Percentiles rank a stretch among this genome's conserved stretches.
These are phyloP conservation scores for Salicornia ramosissima DNA, from an alignment of 148 eudicot species.

Conservation along the genomic window DNA sequence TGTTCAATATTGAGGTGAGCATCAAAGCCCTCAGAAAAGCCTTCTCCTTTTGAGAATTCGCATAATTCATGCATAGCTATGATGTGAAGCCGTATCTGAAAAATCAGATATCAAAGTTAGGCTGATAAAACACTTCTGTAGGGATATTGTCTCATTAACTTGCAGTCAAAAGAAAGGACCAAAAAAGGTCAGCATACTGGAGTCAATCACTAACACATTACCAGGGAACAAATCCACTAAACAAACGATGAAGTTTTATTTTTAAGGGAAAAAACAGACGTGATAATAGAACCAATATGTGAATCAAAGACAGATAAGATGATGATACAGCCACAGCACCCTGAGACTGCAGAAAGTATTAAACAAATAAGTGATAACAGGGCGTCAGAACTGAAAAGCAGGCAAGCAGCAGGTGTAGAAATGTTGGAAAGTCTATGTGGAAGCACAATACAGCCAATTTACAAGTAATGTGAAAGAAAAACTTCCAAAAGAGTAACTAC, in stretches of 20 bases:
- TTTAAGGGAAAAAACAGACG: background rate
- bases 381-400: background rate
- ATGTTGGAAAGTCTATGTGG: background rate
- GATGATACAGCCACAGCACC: conserved; percentile 9
- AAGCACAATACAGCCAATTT: background rate
- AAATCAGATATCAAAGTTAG: conserved; percentile 19
- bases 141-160: background rate
- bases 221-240: background rate
- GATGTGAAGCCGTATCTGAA: conserved; percentile 95
- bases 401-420: background rate
- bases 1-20: conserved; percentile 98
- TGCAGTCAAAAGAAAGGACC: background rate
- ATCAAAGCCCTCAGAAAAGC: conserved; percentile 95
- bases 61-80: conserved; percentile 97
- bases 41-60: conserved; percentile 92
- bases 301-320: conserved; percentile 2
- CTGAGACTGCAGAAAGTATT: background rate
- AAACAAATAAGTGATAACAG: background rate
- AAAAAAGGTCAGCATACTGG: background rate
- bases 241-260: background rate
- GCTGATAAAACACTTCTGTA: background rate
- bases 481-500: background rate
- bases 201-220: conserved; percentile 6
- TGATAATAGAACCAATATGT: background rate
- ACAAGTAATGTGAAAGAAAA: background rate